Evolutionary conservation across 768 basidiomycete species (phyloP).

Genomic region (Rhizopogon vesiculosus): DNA sequence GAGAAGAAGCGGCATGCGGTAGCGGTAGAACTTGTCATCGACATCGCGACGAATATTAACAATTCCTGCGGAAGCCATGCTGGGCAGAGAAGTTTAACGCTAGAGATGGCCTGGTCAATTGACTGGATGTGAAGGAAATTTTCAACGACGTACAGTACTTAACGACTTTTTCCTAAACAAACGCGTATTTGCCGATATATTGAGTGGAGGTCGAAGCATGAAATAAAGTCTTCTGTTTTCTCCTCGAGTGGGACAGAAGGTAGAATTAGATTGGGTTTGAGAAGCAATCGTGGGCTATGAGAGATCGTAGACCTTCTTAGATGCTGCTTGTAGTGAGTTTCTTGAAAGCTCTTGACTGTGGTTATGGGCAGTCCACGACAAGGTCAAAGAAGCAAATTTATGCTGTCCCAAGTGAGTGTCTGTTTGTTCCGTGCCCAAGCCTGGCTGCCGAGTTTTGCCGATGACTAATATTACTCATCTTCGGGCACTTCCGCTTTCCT

Average conservation of each 20-base stretch:
- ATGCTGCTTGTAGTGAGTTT: neutral
- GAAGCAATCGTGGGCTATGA: slow-evolving; percentile 23
- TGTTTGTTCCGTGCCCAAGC: slow-evolving; percentile 21
- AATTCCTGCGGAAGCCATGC: slow-evolving; percentile 74
- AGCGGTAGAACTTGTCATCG: slow-evolving; percentile 95
- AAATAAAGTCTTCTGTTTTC: slow-evolving; percentile 40
- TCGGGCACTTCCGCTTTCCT: too few species aligned
- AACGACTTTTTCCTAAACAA: slow-evolving; percentile 45
- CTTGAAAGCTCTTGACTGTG: neutral
- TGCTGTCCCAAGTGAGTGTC: slow-evolving; percentile 8
- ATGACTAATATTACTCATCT: neutral
- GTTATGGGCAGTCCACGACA: neutral
- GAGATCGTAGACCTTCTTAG: slow-evolving; percentile 1
- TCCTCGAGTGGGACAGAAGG: slow-evolving; percentile 28
- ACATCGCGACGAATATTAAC: slow-evolving; percentile 96
- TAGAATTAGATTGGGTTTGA: slow-evolving; percentile 11
- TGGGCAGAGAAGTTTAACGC: slow-evolving; percentile 64
- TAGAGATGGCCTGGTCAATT: slow-evolving; percentile 18
- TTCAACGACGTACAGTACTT: slow-evolving; percentile 42
- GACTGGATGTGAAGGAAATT: neutral
- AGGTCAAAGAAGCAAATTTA: slow-evolving; percentile 16
- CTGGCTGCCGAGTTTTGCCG: slow-evolving; percentile 10
- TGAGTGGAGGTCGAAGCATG: slow-evolving; percentile 90
- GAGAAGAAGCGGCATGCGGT: slow-evolving; percentile 92
- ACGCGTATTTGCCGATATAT: slow-evolving; percentile 63